Base-by-base conservation (phyloP, 1,284 basidiomycete genomes). In the Ceratobasidium sp. region DNA sequence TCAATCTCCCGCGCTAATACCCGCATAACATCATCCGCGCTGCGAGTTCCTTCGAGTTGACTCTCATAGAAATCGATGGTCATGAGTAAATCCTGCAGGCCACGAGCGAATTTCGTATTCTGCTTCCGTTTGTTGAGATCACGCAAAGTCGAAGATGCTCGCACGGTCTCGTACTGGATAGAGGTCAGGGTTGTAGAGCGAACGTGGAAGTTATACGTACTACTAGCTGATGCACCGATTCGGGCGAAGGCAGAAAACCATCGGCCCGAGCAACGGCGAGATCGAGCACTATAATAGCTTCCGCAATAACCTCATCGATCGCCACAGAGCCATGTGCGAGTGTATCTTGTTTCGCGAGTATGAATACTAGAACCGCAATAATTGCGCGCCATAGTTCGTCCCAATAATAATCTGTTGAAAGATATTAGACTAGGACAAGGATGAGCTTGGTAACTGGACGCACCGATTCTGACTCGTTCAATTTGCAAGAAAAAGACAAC, bases 81-180 rank as follows among this genome's bases (percentile, higher is more conserved):
- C 59, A 74, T 61, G 49, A 77, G 67, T 1, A 77, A 46, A 11
- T 82, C 82, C 32, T 88, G 79, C 43, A 90, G 82, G 8, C 57
- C 46, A 6, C 57, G 61, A 32, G 43, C 51, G 46, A 57, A 40
- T 59, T 52, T 68, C 5, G 46, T 52, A 17, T 56, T 49, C 32
- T 66, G 54, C 49, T 76, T 34, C 56, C 49, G 44, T 29, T 54
- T 61, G 57, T 61, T 68, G 22, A 66, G 88, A 71, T 86, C 89
- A 70, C 84, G 84, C 44, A 91, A 81, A 40, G 85, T 83, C 0
- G 84, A 78, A 2, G 87, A 84, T 5, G 88, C 89, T 19, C 89
- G 86, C 44, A 91, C 87, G 19, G 91, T 83, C 79, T 92, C 90
- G 77, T 92, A 92, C 90, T 91, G 61, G 1, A 25, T 29, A 59